Evolutionary conservation across 371 early-diverging fungal genomes (phyloP), one percentile per base, ranked within the genome.

Genomic region (Rhizopus microsporus): DNA sequence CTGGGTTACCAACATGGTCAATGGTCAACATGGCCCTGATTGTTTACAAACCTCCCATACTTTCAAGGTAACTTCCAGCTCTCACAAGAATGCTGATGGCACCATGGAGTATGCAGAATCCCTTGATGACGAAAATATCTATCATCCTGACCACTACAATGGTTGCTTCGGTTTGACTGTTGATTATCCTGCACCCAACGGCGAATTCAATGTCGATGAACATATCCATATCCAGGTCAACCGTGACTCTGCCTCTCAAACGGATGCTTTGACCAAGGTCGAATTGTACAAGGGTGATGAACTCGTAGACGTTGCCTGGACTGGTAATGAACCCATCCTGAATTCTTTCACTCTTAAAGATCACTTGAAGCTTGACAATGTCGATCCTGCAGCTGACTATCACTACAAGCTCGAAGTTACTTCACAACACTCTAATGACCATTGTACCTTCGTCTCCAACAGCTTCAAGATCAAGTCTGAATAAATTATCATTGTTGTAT

Each of bases 11-110:
- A 78, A 78, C 65, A 48, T 62, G 57, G 56, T 75, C 17, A 56
- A 68, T 34, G 70, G 70, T 29, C 66, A 67, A 69, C 74, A 74
- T 46, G 75, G 79, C 13, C 79, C 75, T 44, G 75, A 73, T 44
- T 78, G 75, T 61, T 52, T 72, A 29, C 74, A 87, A 63, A 71
- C 74, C 56, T 84, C 85, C 57, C 72, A 75, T 40, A 75, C 74
- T 48, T 84, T 87, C 72, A 86, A 85, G 76, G 84, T 83, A 6
- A 74, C 81, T 17, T 57, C 75, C n/a, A 82, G 80, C 45, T 77
- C 78, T 35, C 83, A 85, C 63, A 60, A 65, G 44, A 83, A 86
- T 63, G 75, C 81, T 37, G 73, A 73, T 54, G 81, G 85, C 52
- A 59, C 75, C 34, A 71, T 71, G 61, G 78, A 78, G 44, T 81